phyloP scores from a whole-genome alignment of 306 rosid species.

The Prunus salicina region DNA sequence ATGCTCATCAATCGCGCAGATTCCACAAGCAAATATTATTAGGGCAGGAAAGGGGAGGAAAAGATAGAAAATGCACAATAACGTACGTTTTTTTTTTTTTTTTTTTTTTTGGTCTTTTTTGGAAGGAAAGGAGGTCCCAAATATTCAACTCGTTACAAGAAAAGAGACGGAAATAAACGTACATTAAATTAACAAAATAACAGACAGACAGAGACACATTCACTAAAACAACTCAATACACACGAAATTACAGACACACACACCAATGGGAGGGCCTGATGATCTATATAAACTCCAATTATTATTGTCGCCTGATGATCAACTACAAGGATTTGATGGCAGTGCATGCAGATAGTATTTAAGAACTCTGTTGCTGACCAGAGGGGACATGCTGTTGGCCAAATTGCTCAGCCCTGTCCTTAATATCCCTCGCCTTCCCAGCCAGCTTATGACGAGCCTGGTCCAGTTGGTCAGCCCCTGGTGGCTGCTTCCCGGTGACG shows the following conservation, averaged over 20 bases:
- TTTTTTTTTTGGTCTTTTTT: too few relatives aligned
- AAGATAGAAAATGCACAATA: background rate
- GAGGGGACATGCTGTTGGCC: conserved; percentile 46
- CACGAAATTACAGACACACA: background rate
- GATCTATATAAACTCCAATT: background rate
- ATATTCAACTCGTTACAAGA: background rate
- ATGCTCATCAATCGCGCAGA: background rate
- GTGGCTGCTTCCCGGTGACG: conserved; percentile 48
- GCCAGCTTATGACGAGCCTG: conserved; percentile 44
- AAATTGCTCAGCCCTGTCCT: conserved; percentile 57
- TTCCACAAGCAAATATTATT: background rate
- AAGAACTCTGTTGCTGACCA: conserved; percentile 43
- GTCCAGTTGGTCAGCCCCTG: conserved; percentile 50
- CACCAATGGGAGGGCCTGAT: background rate
- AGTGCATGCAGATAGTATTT: background rate
- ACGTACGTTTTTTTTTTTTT: too few relatives aligned
- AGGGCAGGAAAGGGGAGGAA: background rate
- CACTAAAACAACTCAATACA: background rate
- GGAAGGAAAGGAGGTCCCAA: background rate
- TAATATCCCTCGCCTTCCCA: conserved; percentile 64
- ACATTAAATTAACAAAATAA: background rate
- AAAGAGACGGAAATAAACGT: background rate
- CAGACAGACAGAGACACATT: background rate
- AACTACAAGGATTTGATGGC: too few relatives aligned
- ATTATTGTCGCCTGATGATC: background rate